Percentiles rank a stretch among this genome's conserved stretches.
Evolutionary conservation across 2,329 filamentous ascomycete species (phyloP).

Genomic region (Cryphonectria nitschkei): DNA sequence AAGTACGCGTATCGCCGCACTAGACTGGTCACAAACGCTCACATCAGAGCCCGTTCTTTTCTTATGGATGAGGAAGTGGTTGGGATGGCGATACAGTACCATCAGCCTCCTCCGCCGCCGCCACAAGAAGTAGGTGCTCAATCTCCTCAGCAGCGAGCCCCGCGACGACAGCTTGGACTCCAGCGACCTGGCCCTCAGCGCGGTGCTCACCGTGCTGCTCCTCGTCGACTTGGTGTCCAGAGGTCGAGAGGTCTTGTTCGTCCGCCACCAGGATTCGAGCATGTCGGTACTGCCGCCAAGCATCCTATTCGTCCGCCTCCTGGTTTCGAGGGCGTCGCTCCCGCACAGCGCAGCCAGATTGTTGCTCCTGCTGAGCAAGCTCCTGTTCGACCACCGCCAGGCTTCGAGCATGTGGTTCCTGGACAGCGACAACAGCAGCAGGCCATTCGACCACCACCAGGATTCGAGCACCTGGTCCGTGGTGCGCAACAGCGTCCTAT

Average conservation of each 20-base stretch:
- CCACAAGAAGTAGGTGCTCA: no score
- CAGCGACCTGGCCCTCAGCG: neutral
- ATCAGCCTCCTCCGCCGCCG: neutral
- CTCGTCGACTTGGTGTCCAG: neutral
- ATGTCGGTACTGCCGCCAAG: neutral
- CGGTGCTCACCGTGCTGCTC: neutral
- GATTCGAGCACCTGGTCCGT: neutral
- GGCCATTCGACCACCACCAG: neutral
- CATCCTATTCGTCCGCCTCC: neutral
- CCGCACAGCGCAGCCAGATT: neutral
- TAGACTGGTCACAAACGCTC: slow-evolving; percentile 13
- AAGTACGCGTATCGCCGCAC: slow-evolving; percentile 15
- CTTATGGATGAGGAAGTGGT: slow-evolving; percentile 9
- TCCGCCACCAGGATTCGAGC: neutral
- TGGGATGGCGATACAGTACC: slow-evolving; percentile 1
- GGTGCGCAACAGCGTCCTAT: neutral
- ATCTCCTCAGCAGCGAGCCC: neutral
- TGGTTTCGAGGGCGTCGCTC: neutral
- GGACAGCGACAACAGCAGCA: neutral
- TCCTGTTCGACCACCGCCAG: neutral
- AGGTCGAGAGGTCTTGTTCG: neutral
- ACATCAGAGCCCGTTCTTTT: slow-evolving; percentile 9
- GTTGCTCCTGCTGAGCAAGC: neutral
- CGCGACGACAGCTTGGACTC: neutral
- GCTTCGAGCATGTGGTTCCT: neutral